A percentile compares a stretch with the other conserved stretches of the same genome.
phyloP scores from a whole-genome alignment of 495 filamentous ascomycete genomes.

The Aspergillus egyptiacus region DNA sequence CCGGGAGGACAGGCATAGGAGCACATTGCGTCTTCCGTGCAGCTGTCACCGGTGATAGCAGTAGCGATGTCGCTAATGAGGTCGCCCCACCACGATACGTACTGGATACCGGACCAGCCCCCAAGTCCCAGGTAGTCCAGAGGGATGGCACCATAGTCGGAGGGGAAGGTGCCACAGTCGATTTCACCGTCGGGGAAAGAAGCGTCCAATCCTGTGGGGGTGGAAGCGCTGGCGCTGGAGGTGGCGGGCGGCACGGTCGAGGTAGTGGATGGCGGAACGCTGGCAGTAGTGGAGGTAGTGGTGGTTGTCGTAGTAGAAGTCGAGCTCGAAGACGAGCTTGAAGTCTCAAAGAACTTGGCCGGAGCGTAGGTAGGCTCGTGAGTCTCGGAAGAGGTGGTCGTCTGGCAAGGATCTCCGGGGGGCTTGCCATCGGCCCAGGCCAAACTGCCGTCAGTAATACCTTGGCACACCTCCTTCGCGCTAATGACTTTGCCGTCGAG shows the following conservation, averaged over 20 bases:
- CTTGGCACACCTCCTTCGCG: slow-evolving; percentile 52
- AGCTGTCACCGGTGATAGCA: slow-evolving; percentile 49
- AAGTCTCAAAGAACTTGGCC: slow-evolving; percentile 29
- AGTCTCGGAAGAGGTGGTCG: slow-evolving; percentile 15
- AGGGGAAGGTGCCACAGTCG: slow-evolving; percentile 69
- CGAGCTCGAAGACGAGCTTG: slow-evolving; percentile 8
- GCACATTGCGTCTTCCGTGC: slow-evolving; percentile 64
- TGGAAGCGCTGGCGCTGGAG: slow-evolving; percentile 20
- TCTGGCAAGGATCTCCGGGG: slow-evolving; percentile 29
- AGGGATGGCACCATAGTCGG: slow-evolving; percentile 71
- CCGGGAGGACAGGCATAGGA: slow-evolving; percentile 90
- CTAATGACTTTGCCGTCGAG: slow-evolving; percentile 51
- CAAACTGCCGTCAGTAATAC: slow-evolving; percentile 50
- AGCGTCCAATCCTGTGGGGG: slow-evolving; percentile 50
- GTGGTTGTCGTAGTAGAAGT: slow-evolving; percentile 13
- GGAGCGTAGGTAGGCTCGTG: slow-evolving; percentile 18
- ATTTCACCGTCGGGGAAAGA: slow-evolving; percentile 75
- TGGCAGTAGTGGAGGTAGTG: slow-evolving; percentile 16
- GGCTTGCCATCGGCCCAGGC: slow-evolving; percentile 34
- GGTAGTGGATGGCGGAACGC: slow-evolving; percentile 14
- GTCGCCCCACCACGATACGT: slow-evolving; percentile 34
- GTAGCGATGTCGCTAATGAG: slow-evolving; percentile 57
- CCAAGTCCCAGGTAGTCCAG: slow-evolving; percentile 60
- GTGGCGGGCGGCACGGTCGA: slow-evolving; percentile 18
- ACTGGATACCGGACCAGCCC: slow-evolving; percentile 81